Conservation (phyloP, 2,329 filamentous ascomycete species). For the Fusarium decemcellulare region DNA sequence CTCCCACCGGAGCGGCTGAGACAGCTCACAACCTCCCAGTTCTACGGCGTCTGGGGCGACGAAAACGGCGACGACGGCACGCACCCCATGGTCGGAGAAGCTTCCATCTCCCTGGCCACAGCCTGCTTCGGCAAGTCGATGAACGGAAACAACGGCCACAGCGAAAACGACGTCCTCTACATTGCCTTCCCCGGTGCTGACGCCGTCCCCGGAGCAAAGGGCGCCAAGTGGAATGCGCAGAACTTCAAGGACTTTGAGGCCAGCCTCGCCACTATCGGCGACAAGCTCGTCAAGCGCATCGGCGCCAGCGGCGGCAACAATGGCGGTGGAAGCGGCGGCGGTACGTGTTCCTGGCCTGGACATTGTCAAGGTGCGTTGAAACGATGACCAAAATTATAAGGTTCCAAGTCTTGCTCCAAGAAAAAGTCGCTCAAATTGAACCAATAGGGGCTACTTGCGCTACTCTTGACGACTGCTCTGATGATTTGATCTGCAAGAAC, state of each 20-base stretch:
- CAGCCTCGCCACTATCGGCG: conserved; percentile 66
- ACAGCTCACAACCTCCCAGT: conserved; percentile 47
- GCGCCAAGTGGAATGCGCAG: conserved; percentile 68
- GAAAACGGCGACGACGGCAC: conserved; percentile 68
- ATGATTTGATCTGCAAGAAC: conserved; percentile 40
- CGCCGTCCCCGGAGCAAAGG: conserved; percentile 68
- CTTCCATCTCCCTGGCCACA: conserved; percentile 70
- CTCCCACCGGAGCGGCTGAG: fast-evolving
- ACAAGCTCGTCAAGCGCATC: conserved; percentile 62
- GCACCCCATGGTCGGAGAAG: conserved; percentile 67
- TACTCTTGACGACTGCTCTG: conserved; percentile 41
- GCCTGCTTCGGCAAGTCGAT: conserved; percentile 68
- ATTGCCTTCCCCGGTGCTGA: conserved; percentile 71
- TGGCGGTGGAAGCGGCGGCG: conserved; percentile 1
- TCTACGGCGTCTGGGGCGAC: conserved; percentile 74
- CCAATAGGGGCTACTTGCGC: conserved; percentile 42
- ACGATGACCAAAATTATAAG: not conserved
- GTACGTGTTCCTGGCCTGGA: conserved; percentile 37
- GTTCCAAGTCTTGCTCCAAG: not conserved
- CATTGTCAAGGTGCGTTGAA: conserved; percentile 33
- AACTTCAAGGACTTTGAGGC: conserved; percentile 64
- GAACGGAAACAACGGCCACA: conserved; percentile 69
- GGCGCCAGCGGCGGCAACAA: conserved; percentile 16
- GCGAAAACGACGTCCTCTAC: conserved; percentile 71
- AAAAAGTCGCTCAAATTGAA: conserved; percentile 14